Percentiles rank a stretch among this genome's conserved stretches.
These are phyloP conservation scores for Juncus effusus DNA, from an alignment of 176 grass and related monocot species.

Conservation along the genomic window DNA sequence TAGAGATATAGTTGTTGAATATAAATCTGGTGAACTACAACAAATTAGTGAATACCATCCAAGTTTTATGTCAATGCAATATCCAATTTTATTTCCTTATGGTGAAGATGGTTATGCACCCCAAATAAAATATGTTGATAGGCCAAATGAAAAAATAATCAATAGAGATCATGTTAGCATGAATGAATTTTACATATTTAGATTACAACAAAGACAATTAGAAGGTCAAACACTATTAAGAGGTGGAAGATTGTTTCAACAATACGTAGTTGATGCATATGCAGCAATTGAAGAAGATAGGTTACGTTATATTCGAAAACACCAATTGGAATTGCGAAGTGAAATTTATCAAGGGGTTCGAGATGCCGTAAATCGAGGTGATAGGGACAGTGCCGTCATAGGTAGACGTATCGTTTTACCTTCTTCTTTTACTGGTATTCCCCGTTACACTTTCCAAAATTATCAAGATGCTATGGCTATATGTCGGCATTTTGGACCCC, in stretches of 20 bases:
- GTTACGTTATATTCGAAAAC: background rate
- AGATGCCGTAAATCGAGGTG: slow-evolving; percentile 22
- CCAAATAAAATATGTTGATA: background rate
- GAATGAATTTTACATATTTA: slow-evolving; percentile 27
- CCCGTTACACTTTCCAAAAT: slow-evolving; percentile 29
- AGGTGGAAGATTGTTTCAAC: slow-evolving; percentile 3
- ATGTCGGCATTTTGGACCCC: slow-evolving; percentile 11
- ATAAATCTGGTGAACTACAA: background rate
- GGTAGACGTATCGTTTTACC: slow-evolving; percentile 29
- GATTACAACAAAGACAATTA: background rate
- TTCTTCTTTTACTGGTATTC: slow-evolving; percentile 12
- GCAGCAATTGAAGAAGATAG: slow-evolving; percentile 8
- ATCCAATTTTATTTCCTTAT: slow-evolving; percentile 27
- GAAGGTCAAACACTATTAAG: background rate
- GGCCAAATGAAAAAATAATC: background rate
- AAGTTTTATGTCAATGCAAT: slow-evolving; percentile 23
- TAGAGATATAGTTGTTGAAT: slow-evolving; percentile 25
- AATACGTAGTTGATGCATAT: slow-evolving; percentile 15
- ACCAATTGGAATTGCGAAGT: slow-evolving; percentile 23
- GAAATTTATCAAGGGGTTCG: slow-evolving; percentile 9
- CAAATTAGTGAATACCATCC: slow-evolving; percentile 1
- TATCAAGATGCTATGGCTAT: slow-evolving; percentile 41
- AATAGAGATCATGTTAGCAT: slow-evolving; percentile 6
- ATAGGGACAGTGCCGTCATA: background rate
- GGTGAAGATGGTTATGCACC: slow-evolving; percentile 32